These are phyloP conservation scores for Leccinum insigne DNA, from an alignment of 1,284 basidiomycete genomes.

Conservation along the genomic window DNA sequence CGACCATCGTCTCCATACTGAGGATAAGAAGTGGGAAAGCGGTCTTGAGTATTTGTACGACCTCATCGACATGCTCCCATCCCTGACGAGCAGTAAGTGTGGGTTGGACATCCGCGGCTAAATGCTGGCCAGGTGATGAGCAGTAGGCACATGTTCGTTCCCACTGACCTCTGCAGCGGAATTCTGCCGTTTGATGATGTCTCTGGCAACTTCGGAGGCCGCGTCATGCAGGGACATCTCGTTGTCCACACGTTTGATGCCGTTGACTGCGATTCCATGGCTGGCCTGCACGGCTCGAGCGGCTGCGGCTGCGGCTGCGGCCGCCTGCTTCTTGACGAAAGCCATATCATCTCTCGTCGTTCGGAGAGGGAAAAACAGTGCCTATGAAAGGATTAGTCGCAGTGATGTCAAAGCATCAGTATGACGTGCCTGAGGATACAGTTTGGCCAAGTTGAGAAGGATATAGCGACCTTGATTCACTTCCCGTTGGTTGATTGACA, in stretches of 20 bases:
- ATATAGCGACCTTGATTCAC: conserved; percentile 92
- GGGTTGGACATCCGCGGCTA: conserved; percentile 34
- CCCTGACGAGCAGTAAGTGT: conserved; percentile 63
- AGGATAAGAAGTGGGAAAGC: conserved; percentile 95
- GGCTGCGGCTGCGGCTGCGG: conserved; percentile 34
- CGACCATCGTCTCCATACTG: conserved; percentile 97
- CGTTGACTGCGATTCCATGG: conserved; percentile 25
- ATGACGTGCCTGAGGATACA: conserved; percentile 86
- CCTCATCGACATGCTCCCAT: conserved; percentile 94
- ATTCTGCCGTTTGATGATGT: conserved; percentile 32
- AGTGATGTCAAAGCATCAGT: background rate
- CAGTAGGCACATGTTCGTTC: conserved; percentile 21
- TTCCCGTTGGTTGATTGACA: conserved; percentile 90
- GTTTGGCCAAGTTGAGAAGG: conserved; percentile 88
- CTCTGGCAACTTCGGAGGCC: conserved; percentile 29
- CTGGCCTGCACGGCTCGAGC: conserved; percentile 33
- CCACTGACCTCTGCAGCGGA: conserved; percentile 17
- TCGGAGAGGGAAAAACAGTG: conserved; percentile 94
- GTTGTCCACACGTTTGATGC: conserved; percentile 30
- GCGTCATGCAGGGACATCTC: conserved; percentile 36
- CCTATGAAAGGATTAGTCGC: conserved; percentile 48
- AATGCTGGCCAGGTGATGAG: conserved; percentile 24
- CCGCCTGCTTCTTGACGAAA: conserved; percentile 46
- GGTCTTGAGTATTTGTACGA: conserved; percentile 94
- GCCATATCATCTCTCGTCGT: conserved; percentile 91